Evolutionary conservation across 192 early-diverging fungal genomes (phyloP).

Genomic region (Linnemannia zychae): DNA sequence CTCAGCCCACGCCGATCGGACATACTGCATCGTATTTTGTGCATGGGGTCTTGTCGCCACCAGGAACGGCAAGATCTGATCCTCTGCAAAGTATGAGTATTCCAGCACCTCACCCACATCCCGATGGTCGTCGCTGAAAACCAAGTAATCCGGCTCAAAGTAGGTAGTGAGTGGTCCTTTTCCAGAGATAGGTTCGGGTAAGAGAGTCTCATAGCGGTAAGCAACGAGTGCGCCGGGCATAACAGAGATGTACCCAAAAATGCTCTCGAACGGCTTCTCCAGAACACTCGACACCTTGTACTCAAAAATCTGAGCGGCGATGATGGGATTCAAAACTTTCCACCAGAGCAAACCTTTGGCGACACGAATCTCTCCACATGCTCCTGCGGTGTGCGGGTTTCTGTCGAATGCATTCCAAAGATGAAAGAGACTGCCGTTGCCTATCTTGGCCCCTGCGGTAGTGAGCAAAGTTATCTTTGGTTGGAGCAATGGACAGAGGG

Average conservation of each 20-base stretch:
- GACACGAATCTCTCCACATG: conserved; percentile 52
- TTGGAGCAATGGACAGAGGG: conserved; percentile 38
- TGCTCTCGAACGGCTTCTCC: conserved; percentile 56
- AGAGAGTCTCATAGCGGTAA: conserved; percentile 44
- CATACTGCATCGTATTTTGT: conserved; percentile 51
- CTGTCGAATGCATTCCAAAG: conserved; percentile 52
- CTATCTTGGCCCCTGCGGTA: conserved; percentile 49
- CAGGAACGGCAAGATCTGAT: conserved; percentile 52
- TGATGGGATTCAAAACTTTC: conserved; percentile 50
- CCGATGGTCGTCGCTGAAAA: conserved; percentile 48
- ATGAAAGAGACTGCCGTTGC: conserved; percentile 46
- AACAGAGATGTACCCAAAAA: conserved; percentile 56
- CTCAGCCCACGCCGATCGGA: conserved; percentile 51
- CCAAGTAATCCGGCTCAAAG: conserved; percentile 52
- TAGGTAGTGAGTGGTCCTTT: conserved; percentile 47
- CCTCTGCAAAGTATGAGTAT: conserved; percentile 55
- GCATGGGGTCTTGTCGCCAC: conserved; percentile 32
- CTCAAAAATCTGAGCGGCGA: conserved; percentile 53
- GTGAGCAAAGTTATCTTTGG: conserved; percentile 47
- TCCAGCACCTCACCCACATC: conserved; percentile 44
- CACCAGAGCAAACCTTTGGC: conserved; percentile 56
- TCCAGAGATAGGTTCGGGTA: conserved; percentile 51
- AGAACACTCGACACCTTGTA: conserved; percentile 53
- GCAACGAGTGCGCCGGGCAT: conserved; percentile 51
- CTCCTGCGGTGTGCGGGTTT: conserved; percentile 43